Conservation (phyloP, 2,329 filamentous ascomycete species). For the Aspergillus sp. region DNA sequence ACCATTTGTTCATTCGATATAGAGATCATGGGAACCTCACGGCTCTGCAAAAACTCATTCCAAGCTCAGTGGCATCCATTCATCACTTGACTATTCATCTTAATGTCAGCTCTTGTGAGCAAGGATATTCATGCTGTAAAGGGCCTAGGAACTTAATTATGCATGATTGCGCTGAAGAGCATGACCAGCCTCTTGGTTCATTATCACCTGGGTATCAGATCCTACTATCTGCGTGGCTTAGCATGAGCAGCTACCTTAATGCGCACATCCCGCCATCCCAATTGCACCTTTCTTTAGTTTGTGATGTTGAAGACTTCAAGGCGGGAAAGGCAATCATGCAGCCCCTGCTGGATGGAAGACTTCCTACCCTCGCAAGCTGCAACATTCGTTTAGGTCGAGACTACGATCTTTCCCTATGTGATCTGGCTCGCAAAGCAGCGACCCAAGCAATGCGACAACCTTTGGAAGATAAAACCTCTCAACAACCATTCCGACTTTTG, state of each 20-base stretch:
- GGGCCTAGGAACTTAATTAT: neutral
- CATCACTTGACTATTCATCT: neutral
- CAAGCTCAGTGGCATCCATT: neutral
- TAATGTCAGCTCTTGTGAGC: neutral
- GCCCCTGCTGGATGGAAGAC: neutral
- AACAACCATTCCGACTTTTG: neutral
- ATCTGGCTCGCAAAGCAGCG: neutral
- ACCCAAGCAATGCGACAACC: neutral
- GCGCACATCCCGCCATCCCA: neutral
- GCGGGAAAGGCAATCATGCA: neutral
- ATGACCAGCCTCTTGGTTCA: neutral
- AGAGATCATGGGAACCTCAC: neutral
- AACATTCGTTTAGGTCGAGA: neutral
- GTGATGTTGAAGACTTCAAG: neutral
- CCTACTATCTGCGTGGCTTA: neutral
- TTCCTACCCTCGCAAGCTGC: neutral
- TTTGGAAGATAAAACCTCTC: neutral
- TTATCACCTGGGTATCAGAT: neutral
- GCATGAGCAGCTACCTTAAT: neutral
- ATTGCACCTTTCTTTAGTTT: neutral
- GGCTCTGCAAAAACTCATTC: neutral
- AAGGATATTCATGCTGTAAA: neutral
- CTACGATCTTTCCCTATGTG: neutral
- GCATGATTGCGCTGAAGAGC: neutral
- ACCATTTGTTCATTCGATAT: neutral